Base-by-base conservation (phyloP, 352 stramenopile species). In the Albugo laibachii region DNA sequence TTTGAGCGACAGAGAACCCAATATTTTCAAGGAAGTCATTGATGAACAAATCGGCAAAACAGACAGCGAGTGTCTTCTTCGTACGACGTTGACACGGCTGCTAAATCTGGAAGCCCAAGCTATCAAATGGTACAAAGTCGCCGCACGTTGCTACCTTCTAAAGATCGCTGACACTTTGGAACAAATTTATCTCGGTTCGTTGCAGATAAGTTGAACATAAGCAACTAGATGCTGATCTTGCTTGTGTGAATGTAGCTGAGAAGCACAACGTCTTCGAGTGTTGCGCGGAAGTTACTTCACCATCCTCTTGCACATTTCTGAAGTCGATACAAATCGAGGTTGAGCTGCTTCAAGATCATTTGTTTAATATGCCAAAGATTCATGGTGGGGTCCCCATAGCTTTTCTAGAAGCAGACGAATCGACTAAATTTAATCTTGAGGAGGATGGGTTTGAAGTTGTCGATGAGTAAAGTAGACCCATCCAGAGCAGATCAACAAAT, bases 371-470 rank as follows among this genome's bases (percentile, higher is more conserved):
- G 68, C 68, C 73, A 1, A 63, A 62, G 4, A 85, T 82, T 61
- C 63, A 83, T 35, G 77, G 77, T 14, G 77, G 77, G 36, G 69
- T 85, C 36, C 74, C 77, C 13, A 41, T 68, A 5, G 66, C 49
- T 48, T 87, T 89, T 47, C 58, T 86, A 13, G 55, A 78, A 39
- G 75, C 69, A 36, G 69, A 85, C 48, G 67, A 83, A 39, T 62
- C 66, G 37, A 78, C 69, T 45, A 63, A 83, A 36, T 87, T 85
- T 54, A 69, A 62, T 62, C 58, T 89, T 15, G 77, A 86, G 35
- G 68, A 85, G 39, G 74, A 87, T 45, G 74, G 74, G 24, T 89
- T 89, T 49, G 76, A 89, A 61, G 72, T 86, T 10, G 21, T 83
- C 11, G 67, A 81, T 8, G 8, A 31, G 24, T 31, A 31, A 31